Conservation (phyloP, 1,284 basidiomycete species). For the Papiliotrema fonsecae region DNA sequence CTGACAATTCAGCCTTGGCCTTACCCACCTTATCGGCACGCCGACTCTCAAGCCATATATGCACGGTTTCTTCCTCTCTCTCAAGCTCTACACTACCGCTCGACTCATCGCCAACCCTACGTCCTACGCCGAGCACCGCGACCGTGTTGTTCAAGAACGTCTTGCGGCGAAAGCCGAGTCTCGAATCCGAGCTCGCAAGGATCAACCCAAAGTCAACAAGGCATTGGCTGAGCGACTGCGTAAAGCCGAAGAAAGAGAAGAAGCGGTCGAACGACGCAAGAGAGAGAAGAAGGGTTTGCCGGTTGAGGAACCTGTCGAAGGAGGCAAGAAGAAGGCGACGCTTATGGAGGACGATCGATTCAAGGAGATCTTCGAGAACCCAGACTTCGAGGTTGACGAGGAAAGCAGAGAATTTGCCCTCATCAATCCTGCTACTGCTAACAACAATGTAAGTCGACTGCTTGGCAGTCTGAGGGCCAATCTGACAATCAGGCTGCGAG, state of each 20-base stretch:
- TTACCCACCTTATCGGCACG: constrained; percentile 91
- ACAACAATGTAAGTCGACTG: constrained; percentile 32
- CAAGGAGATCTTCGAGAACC: constrained; percentile 83
- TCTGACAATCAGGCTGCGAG: constrained; percentile 35
- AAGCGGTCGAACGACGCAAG: constrained; percentile 60
- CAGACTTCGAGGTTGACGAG: constrained; percentile 92
- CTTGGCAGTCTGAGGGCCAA: background rate
- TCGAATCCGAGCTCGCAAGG: constrained; percentile 77
- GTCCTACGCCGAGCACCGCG: constrained; percentile 89
- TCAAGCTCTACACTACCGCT: constrained; percentile 93
- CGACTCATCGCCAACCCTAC: constrained; percentile 94
- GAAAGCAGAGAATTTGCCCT: constrained; percentile 78
- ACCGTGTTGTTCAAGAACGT: constrained; percentile 78
- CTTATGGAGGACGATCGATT: constrained; percentile 86
- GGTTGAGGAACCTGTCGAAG: constrained; percentile 50
- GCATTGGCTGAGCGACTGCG: constrained; percentile 80
- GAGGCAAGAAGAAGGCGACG: constrained; percentile 49
- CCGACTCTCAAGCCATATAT: constrained; percentile 96
- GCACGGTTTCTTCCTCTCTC: constrained; percentile 97
- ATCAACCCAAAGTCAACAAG: constrained; percentile 77
- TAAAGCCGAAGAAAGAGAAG: constrained; percentile 65
- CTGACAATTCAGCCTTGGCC: constrained; percentile 56
- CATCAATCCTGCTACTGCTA: constrained; percentile 77
- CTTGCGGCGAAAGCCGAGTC: constrained; percentile 90
- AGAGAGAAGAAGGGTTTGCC: constrained; percentile 51